Evolutionary conservation across 2,329 filamentous ascomycete species (phyloP).

Genomic region (Aureobasidium subglaciale): DNA sequence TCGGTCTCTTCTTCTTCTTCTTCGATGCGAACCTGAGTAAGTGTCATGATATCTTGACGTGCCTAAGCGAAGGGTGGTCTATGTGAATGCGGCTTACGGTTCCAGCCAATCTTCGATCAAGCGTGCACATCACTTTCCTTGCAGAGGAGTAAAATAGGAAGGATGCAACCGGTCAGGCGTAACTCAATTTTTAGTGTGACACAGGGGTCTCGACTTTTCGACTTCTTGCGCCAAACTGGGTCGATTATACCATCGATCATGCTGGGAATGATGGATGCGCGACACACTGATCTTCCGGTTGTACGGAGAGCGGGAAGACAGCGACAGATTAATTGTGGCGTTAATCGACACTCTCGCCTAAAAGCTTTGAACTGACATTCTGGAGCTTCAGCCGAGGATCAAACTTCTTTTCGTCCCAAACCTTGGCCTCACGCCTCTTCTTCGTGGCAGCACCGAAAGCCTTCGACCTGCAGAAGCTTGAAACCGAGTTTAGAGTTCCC

Average conservation of each 20-base stretch:
- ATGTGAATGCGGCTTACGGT: background rate
- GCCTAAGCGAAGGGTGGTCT: background rate
- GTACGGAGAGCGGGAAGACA: background rate
- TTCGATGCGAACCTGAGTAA: background rate
- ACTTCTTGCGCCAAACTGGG: background rate
- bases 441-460: background rate
- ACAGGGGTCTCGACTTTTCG: background rate
- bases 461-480: conserved; percentile 4
- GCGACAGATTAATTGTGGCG: background rate
- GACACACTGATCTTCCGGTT: background rate
- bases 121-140: background rate
- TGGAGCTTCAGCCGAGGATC: background rate
- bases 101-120: background rate
- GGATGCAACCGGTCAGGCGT: background rate
- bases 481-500: background rate
- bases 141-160: background rate
- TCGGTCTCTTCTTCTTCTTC: background rate
- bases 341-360: background rate
- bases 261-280: background rate
- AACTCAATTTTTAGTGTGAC: background rate
- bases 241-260: background rate
- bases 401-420: background rate
- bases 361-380: background rate
- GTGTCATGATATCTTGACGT: background rate
- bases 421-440: background rate